Evolutionary conservation across 768 basidiomycete genomes (phyloP).

Genomic region (Lentinus tigrinus): DNA sequence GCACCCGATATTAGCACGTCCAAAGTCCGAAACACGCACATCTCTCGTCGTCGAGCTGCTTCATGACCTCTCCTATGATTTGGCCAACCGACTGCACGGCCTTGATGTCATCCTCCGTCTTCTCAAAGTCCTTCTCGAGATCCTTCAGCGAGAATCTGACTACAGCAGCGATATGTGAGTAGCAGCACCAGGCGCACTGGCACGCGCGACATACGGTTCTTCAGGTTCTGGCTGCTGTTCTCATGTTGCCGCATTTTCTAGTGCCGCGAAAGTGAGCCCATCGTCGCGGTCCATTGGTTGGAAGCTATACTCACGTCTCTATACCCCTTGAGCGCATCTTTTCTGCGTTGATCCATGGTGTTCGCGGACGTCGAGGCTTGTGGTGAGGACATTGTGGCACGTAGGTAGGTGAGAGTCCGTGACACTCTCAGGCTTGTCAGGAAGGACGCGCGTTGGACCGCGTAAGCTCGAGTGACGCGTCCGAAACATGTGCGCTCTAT

Average conservation of each 20-base stretch:
- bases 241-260: constrained; percentile 98
- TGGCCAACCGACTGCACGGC: constrained; percentile 98
- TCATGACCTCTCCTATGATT: constrained; percentile 98
- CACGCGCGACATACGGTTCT: constrained; percentile 66
- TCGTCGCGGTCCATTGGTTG: neutral
- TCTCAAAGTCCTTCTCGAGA: constrained; percentile 84
- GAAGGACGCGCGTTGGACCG: constrained; percentile 1
- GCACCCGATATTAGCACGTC: neutral
- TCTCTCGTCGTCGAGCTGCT: constrained; percentile 95
- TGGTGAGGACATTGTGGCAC: constrained; percentile 21
- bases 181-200: neutral
- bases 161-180: constrained; percentile 30
- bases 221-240: constrained; percentile 79
- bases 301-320: constrained; percentile 50
- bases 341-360: constrained; percentile 66
- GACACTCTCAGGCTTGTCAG: neutral
- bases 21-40: constrained; percentile 52
- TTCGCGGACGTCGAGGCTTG: constrained; percentile 36
- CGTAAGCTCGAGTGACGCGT: constrained; percentile 15
- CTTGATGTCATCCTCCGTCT: constrained; percentile 99
- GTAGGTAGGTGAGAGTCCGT: neutral
- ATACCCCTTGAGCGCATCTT: constrained; percentile 74
- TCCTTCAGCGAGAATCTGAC: constrained; percentile 91
- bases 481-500: neutral
- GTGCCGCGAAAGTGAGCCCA: neutral